Evolutionary conservation across 2,329 filamentous ascomycete species (phyloP), one percentile per base, ranked within the genome.

Genomic region (Neurospora sp.): DNA sequence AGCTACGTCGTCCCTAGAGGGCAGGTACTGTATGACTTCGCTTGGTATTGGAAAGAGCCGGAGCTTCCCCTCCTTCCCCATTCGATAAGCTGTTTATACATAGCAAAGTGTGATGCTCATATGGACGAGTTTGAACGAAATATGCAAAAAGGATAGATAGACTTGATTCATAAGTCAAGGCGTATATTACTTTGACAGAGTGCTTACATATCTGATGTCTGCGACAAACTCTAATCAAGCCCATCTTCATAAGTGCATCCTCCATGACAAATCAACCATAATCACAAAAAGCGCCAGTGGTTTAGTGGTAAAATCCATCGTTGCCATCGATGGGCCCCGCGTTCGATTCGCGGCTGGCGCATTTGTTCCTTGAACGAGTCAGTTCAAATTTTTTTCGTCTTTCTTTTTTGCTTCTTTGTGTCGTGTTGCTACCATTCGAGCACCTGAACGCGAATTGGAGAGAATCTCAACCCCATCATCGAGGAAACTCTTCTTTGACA

Each of bases 261-360:
- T 62, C 28, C 3, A 36, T 28, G 15, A 1, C 1, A 8, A 17
- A 4, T 33, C 0, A 0, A 33, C 0, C 6, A 57, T 8, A 17
- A n/a, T 62, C 28, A 62, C 28, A 33, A 62, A 36, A 62, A 36
- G 52, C 52, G 52, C 52, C 77, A 81, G 81, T 83, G 81, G 81
- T 83, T 83, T 83, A 83, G 81, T 83, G 82, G 82, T 83, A 83
- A 82, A 83, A 83, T 83, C 80, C 81, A 82, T 83, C 82, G 81
- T 83, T 83, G 81, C 82, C 82, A 83, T 83, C 81, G 82, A 83
- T 82, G 81, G 80, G 82, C 81, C 72, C 73, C 73, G 73, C 69
- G 72, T 74, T 74, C 72, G 73, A 74, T 74, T 74, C 73, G 70
- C 73, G 73, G 73, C 73, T 74, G 73, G 72, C 71, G 73, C 73